phyloP scores from a whole-genome alignment of 1,139 yeast species.

The Oligophagozyma castellii region DNA sequence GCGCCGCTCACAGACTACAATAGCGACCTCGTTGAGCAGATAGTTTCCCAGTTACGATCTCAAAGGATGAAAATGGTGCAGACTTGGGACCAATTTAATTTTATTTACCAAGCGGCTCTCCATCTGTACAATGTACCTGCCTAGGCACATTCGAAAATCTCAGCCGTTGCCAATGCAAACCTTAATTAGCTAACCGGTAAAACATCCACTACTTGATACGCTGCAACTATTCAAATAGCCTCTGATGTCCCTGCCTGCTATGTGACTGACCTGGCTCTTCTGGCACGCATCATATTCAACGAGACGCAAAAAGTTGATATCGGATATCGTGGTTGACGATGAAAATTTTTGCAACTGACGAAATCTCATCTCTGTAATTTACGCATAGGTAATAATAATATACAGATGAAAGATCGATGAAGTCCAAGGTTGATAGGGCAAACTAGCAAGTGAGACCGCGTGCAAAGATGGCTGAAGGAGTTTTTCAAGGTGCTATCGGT shows the following conservation, averaged over 20 bases:
- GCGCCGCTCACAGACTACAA: slow-evolving; percentile 9
- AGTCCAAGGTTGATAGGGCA: background rate
- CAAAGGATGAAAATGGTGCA: slow-evolving; percentile 26
- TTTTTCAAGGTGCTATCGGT: slow-evolving; percentile 97
- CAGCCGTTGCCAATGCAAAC: background rate
- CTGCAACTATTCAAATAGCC: background rate
- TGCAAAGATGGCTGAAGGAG: slow-evolving; percentile 74
- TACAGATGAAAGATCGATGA: background rate
- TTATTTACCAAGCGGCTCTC: slow-evolving; percentile 23
- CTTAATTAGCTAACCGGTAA: too few species aligned
- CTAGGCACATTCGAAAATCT: background rate
- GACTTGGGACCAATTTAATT: slow-evolving; percentile 20
- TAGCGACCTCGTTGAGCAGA: slow-evolving; percentile 23
- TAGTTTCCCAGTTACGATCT: slow-evolving; percentile 20
- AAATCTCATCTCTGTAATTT: background rate
- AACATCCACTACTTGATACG: too few species aligned
- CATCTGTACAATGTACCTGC: slow-evolving; percentile 5
- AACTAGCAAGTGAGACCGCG: slow-evolving; percentile 11
- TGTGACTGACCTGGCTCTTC: background rate
- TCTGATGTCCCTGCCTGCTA: background rate
- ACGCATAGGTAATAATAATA: background rate
- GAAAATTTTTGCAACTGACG: background rate
- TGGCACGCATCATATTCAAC: background rate
- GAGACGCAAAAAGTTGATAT: background rate
- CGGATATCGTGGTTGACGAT: background rate